Evolutionary conservation across 352 stramenopile genomes (phyloP), one percentile per base, ranked within the genome.

Genomic region (Globisporangium radiosum): DNA sequence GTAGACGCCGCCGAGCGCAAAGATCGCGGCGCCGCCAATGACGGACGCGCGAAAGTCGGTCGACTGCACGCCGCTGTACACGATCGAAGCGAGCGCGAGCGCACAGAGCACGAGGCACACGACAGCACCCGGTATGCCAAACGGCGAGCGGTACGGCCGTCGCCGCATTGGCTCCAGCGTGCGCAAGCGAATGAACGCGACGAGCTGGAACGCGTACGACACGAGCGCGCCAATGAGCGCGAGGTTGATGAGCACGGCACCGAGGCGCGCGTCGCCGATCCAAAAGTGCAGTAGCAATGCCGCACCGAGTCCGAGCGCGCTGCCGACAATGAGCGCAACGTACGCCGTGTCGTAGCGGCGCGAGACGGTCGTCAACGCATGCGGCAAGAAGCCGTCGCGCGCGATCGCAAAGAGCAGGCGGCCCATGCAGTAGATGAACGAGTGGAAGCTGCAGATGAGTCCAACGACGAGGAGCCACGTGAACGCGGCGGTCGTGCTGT

Each of bases 341-440:
- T 83, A 81, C 25, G 76, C 74, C 37, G 76, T 89, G 38, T 71
- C 73, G 19, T 25, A 25, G 14, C 65, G 64, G 6, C 65, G 77
- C 19, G 73, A 69, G 3, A 79, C 15, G 9, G 47, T 73, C 8
- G 77, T 87, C 19, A 89, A 54, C n/a, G 80, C 50, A 25, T 72
- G 56, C 1, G 79, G 77, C 17, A 89, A 60, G 50, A 66, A 89
- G 6, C 79, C 79, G 50, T 89, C 79, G 14, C 77, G 75, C 17
- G 79, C 79, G 57, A 89, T 89, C 13, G 79, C 79, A 52, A 73
- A 85, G 33, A 88, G 59, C 47, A 88, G 49, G 17, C 81, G 75
- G 19, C 78, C 78, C 78, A 89, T 89, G 66, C 79, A 89, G 56
- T 81, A 89, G n/a, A 89, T 77, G 59, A 89, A 89, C 60, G 76